phyloP scores from a whole-genome alignment of 805 yeast species.

The Metschnikowia shivogae region DNA sequence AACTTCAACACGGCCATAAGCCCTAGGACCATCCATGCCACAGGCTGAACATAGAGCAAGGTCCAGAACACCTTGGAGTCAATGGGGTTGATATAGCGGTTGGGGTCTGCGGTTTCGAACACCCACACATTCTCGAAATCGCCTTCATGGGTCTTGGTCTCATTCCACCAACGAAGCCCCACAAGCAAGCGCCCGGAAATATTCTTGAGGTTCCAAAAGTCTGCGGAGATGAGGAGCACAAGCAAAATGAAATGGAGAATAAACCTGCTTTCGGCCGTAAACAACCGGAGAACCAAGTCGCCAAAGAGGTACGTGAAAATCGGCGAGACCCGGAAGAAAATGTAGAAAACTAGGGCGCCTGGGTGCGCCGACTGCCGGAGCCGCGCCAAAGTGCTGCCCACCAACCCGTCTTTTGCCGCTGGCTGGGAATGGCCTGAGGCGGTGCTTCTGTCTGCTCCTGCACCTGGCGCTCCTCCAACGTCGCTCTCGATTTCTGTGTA shows the following conservation, averaged over 20 bases:
- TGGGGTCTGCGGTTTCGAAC: conserved; percentile 78
- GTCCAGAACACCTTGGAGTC: conserved; percentile 90
- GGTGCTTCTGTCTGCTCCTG: neutral
- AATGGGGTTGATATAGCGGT: conserved; percentile 75
- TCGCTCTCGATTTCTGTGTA: no score
- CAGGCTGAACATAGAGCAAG: conserved; percentile 70
- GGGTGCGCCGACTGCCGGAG: conserved; percentile 77
- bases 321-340: conserved; percentile 61
- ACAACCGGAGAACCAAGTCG: conserved; percentile 50
- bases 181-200: conserved; percentile 86
- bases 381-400: conserved; percentile 4
- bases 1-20: conserved; percentile 74
- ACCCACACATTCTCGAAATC: conserved; percentile 71
- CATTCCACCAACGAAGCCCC: conserved; percentile 98
- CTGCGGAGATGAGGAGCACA: conserved; percentile 75
- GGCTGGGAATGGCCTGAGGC: neutral
- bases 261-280: conserved; percentile 37
- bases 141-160: conserved; percentile 42
- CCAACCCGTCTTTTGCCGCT: neutral
- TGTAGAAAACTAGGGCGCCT: conserved; percentile 62
- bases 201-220: conserved; percentile 91
- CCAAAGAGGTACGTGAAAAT: conserved; percentile 69
- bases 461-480: neutral
- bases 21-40: conserved; percentile 70
- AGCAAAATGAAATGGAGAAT: conserved; percentile 76